Conservation (phyloP, 2,329 filamentous ascomycete genomes). For the Nectriaceae sp. region DNA sequence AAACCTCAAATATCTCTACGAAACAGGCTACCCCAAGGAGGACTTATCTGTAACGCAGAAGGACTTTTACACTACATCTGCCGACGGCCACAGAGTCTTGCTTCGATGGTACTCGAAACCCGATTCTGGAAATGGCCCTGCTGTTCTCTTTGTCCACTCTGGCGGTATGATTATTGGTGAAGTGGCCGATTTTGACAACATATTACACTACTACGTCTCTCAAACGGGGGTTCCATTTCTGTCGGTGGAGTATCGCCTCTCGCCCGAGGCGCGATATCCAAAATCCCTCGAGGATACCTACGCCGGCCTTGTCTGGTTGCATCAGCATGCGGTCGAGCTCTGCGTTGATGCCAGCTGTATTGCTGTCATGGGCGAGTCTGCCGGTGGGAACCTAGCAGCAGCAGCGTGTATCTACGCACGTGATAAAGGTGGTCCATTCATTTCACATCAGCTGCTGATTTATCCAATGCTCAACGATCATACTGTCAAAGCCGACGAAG, state of each 20-base stretch:
- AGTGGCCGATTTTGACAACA: constrained; percentile 12
- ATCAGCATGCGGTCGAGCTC: constrained; percentile 11
- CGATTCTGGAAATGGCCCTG: too few species aligned
- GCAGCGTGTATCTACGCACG: background rate
- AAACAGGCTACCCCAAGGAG: too few species aligned
- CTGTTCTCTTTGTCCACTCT: constrained; percentile 19
- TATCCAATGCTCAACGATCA: too few species aligned
- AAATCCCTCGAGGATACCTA: constrained; percentile 20
- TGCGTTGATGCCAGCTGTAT: constrained; percentile 18
- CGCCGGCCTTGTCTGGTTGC: constrained; percentile 19
- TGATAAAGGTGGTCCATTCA: background rate
- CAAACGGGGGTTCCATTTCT: constrained; percentile 22
- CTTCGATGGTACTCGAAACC: too few species aligned
- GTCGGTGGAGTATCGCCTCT: constrained; percentile 25
- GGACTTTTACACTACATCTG: too few species aligned
- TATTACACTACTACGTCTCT: constrained; percentile 15
- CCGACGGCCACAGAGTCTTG: too few species aligned
- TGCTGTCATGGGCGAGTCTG: constrained; percentile 18
- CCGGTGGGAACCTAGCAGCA: constrained; percentile 21
- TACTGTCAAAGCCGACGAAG: too few species aligned
- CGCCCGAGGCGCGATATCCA: constrained; percentile 22
- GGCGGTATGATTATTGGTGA: constrained; percentile 21
- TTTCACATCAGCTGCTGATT: too few species aligned
- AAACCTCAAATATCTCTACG: too few species aligned
- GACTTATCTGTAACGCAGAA: too few species aligned